Conservation (phyloP, 371 early-diverging fungal genomes). For the Choanephora cucurbitarum region DNA sequence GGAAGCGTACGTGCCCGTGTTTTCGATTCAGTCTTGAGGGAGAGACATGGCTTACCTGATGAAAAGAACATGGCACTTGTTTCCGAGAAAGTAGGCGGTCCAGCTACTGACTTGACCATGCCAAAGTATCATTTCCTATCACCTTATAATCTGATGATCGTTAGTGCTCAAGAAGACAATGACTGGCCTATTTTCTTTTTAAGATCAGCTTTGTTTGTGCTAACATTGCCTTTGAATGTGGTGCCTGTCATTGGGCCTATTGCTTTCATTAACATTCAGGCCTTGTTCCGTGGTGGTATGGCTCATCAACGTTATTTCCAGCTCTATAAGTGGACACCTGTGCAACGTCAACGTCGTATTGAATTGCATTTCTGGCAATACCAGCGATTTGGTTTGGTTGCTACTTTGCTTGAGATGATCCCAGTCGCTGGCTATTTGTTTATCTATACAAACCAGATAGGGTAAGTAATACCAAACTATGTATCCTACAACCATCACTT, state of each 20-base stretch:
- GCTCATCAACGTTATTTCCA: slow-evolving; percentile 43
- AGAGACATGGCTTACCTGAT: slow-evolving; percentile 23
- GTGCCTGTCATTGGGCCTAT: slow-evolving; percentile 39
- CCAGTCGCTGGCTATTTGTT: slow-evolving; percentile 47
- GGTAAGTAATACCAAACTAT: too few species aligned
- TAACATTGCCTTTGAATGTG: slow-evolving; percentile 37
- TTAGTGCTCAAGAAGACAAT: slow-evolving; percentile 30
- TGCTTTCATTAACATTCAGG: slow-evolving; percentile 37
- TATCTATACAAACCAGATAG: slow-evolving; percentile 46
- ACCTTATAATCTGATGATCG: slow-evolving; percentile 32
- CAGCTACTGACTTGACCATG: neutral
- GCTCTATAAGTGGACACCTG: slow-evolving; percentile 30
- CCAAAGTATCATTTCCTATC: slow-evolving; percentile 27
- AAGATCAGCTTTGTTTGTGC: slow-evolving; percentile 29
- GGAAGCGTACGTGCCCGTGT: slow-evolving; percentile 34
- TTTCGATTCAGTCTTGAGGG: slow-evolving; percentile 39
- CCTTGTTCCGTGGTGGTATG: slow-evolving; percentile 31
- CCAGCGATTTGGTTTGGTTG: slow-evolving; percentile 43
- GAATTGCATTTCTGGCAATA: slow-evolving; percentile 39
- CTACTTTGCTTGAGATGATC: slow-evolving; percentile 43
- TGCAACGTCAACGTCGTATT: slow-evolving; percentile 32
- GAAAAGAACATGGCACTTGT: slow-evolving; percentile 4
- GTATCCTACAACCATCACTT: too few species aligned
- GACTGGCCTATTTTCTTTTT: slow-evolving; percentile 28
- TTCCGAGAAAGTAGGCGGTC: slow-evolving; percentile 15